Percentiles rank a stretch among this genome's conserved stretches.
These are phyloP conservation scores for Meira miltonrushii DNA, from an alignment of 1,284 basidiomycete genomes.

Conservation along the genomic window DNA sequence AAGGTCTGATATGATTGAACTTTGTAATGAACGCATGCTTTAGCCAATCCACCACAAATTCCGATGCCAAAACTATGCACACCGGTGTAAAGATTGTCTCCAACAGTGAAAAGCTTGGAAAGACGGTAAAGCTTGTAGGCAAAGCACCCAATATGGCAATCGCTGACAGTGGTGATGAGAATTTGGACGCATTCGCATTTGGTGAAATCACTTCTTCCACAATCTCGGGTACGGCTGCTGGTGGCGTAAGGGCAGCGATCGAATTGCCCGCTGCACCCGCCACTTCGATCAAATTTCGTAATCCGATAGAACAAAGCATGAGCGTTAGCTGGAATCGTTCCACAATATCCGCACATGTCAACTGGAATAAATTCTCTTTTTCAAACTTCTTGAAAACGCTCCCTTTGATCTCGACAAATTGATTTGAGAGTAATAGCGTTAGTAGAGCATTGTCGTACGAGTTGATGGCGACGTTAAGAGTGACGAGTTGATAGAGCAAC, in stretches of 20 bases:
- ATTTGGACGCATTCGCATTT: constrained; percentile 15
- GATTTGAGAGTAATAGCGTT: constrained; percentile 90
- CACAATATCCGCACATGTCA: constrained; percentile 82
- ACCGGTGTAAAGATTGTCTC: constrained; percentile 92
- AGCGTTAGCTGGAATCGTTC: constrained; percentile 89
- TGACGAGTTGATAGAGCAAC: constrained; percentile 91
- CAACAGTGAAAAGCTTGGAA: constrained; percentile 56
- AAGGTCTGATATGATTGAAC: constrained; percentile 79
- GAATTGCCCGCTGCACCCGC: constrained; percentile 65
- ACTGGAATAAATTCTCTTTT: constrained; percentile 98
- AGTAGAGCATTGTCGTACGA: constrained; percentile 95
- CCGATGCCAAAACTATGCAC: constrained; percentile 80
- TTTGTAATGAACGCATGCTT: constrained; percentile 99
- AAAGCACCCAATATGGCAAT: constrained; percentile 58
- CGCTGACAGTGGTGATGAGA: neutral
- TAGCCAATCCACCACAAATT: constrained; percentile 95
- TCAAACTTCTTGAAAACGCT: constrained; percentile 99
- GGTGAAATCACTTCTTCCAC: neutral
- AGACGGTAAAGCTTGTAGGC: constrained; percentile 53
- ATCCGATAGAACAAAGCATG: constrained; percentile 85
- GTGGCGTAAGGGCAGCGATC: neutral
- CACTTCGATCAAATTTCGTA: constrained; percentile 91
- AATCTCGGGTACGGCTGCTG: constrained; percentile 11
- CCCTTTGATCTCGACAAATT: constrained; percentile 99
- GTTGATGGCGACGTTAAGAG: constrained; percentile 95